These are phyloP conservation scores for Ogataea nakhonphanomensis DNA, from an alignment of 805 yeast genomes.

Conservation along the genomic window DNA sequence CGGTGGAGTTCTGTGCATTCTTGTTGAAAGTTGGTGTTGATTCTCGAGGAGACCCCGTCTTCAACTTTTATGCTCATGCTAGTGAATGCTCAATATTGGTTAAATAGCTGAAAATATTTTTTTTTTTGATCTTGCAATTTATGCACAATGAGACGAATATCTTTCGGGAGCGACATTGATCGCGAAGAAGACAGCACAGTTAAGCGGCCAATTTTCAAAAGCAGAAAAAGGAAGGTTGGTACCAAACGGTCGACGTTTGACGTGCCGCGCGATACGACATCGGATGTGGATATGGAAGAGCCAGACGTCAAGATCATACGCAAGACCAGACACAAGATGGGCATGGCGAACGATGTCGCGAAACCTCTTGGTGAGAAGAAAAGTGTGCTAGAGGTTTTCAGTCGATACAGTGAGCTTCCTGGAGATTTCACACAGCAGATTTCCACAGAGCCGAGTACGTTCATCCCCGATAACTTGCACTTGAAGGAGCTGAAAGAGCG, in stretches of 20 bases:
- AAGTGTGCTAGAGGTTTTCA: constrained; percentile 5
- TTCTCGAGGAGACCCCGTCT: constrained; percentile 11
- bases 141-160: constrained; percentile 9
- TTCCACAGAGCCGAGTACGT: constrained; percentile 6
- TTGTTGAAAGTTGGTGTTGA: constrained; percentile 1
- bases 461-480: constrained; percentile 17
- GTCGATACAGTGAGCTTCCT: constrained; percentile 2
- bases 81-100: neutral
- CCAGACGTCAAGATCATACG: constrained; percentile 2
- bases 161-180: constrained; percentile 5
- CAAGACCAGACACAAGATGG: constrained; percentile 1
- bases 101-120: neutral
- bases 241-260: constrained; percentile 1
- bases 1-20: constrained; percentile 41
- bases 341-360: neutral
- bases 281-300: constrained; percentile 4
- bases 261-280: neutral
- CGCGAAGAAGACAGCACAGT: neutral
- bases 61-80: constrained; percentile 7
- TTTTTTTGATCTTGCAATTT: constrained; percentile 1
- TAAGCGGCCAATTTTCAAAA: constrained; percentile 3
- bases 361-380: neutral
- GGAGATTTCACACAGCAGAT: neutral
- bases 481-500: constrained; percentile 25
- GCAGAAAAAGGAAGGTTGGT: constrained; percentile 6